Base-by-base conservation (phyloP, 257 asterid species). In the Petunia secreta region DNA sequence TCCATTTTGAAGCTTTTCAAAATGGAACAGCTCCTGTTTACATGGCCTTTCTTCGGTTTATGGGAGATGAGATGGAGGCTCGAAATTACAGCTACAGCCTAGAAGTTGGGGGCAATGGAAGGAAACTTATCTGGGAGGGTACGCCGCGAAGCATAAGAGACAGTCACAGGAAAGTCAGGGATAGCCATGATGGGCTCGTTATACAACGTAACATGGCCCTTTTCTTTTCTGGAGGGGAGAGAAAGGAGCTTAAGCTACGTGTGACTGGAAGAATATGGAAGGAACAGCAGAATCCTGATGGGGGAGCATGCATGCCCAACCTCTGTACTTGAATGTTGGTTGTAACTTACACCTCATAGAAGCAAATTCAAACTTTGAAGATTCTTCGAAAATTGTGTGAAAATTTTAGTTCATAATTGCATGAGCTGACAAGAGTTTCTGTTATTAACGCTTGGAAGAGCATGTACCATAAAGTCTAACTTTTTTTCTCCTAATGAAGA, bases 161-260 rank as follows among this genome's bases (percentile, higher is more conserved):
- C 57, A 80, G 83, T 67, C 83, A 80, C 41, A 11, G 78, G 13
- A 75, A 80, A 67, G 83, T 80, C 14, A 69, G 83, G 15, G 83
- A 80, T 55, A 80, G 83, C 71, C 83, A 80, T 48, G 83, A 80
- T 73, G 83, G 83, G 8, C 83, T 80, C 13, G 77, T 80, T 41
- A 80, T 80, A 69, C 83, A 80, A 53, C 76, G 83, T 6, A 80
- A 80, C 80, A 80, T 80, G 83, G 83, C 83, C 43, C 80, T 80
- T 55, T 80, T 80, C 68, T 80, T 80, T 73, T 79, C 82, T 7
- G 82, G 82, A 1, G 82, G 82, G 25, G 82, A 79, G 57, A 79
- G 75, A 73, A 80, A 80, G 39, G 83, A 80, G 75, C 79, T 80
- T 67, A 80, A 80, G 63, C 71, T 80, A 13, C 74, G 83, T 43